Conservation (phyloP, 2,329 filamentous ascomycete genomes). For the Beauveria scarabaeidicola region DNA sequence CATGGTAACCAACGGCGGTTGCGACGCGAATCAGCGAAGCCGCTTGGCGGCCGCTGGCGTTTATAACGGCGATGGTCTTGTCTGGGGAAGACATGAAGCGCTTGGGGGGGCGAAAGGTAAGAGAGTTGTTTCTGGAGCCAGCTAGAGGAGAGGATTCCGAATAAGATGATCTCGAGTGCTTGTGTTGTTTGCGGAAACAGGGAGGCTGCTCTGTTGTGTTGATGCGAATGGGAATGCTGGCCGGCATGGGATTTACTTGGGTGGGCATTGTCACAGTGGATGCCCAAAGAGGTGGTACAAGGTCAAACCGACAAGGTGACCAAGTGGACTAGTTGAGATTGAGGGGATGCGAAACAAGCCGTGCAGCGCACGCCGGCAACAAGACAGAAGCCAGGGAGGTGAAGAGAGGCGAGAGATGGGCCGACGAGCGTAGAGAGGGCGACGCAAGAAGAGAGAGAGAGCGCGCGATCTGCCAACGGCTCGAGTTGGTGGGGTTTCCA, state of each 20-base stretch:
- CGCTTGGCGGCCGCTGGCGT: conserved; percentile 90
- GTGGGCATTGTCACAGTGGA: conserved; percentile 25
- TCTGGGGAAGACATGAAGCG: conserved; percentile 50
- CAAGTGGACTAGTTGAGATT: not conserved
- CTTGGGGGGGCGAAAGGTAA: conserved; percentile 53
- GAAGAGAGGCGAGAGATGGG: not conserved
- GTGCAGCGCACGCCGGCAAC: not conserved
- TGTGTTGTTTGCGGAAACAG: conserved; percentile 39
- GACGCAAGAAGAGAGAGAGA: not conserved
- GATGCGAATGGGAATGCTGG: conserved; percentile 30
- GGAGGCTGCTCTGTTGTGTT: conserved; percentile 25
- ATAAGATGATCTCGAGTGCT: conserved; percentile 54
- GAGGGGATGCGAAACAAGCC: not conserved
- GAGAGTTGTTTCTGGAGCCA: conserved; percentile 48
- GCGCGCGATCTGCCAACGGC: not conserved
- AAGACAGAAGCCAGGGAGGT: not conserved
- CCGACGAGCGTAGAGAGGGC: not conserved
- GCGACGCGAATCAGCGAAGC: conserved; percentile 92
- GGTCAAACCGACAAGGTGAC: not conserved
- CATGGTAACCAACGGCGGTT: conserved; percentile 84
- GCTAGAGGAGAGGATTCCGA: conserved; percentile 50
- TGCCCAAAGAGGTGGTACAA: conserved; percentile 7
- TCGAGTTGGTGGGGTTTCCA: conserved; percentile 3
- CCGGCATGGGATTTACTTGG: conserved; percentile 30
- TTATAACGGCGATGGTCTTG: conserved; percentile 90